Evolutionary conservation across 1,139 yeast species (phyloP), one percentile per base, ranked within the genome.

Genomic region (Blastobotrys buckinghamii): DNA sequence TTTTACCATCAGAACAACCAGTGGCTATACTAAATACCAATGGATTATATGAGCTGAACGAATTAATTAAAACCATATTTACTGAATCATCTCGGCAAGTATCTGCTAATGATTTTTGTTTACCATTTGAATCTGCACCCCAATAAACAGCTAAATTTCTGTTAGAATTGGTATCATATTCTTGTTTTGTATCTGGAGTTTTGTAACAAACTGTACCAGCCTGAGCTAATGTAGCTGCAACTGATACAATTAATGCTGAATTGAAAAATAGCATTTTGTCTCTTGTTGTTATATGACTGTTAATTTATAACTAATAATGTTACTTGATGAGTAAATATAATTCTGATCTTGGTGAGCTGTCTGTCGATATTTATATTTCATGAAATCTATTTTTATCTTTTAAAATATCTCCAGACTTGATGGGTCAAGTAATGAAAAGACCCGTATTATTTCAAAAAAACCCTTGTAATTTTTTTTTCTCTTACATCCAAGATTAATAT

Each of bases 71-170:
- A 46, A 84, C 74, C 52, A 88, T 82, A 60, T 88, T 96, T 34
- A 82, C 20, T 15, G 33, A 39, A 9, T 24, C 77, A 39, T 79
- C 74, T 50, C 76, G 72, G 72, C 97, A 90, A 70, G 88, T 87
- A 50, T 73, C 67, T 6, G 82, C 73, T 50, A 90, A 73, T 16
- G 77, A 65, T 52, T 78, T 72, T 65, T 89, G 96, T 39, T 52
- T 54, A 49, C 13, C 88, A 88, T 27, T 79, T n/a, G 95, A 81
- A 61, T 81, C 80, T 68, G 89, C 97, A 44, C 97, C 97, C 97
- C 97, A 89, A 67, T 88, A 88, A 8, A 86, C 76, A 20, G 84
- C 96, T 42, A 87, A 79, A 58, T 85, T 84, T 42, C 76, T 66
- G 48, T 78, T 53, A n/a, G 55, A 57, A 5, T 49, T 24, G 15